phyloP scores from a whole-genome alignment of 805 yeast genomes.

The Candida silvatica region DNA sequence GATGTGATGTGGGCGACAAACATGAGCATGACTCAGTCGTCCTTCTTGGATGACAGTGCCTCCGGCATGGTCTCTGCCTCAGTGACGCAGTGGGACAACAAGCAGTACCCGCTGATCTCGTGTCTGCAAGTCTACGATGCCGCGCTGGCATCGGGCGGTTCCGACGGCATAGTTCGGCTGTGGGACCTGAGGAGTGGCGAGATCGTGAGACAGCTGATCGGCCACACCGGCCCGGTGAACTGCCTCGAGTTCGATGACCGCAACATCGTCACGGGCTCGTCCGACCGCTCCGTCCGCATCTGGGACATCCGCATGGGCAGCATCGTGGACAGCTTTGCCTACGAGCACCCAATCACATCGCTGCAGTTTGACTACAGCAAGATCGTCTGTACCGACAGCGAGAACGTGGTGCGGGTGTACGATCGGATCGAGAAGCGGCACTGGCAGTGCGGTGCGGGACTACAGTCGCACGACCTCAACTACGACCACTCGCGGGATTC shows the following conservation, averaged over 20 bases:
- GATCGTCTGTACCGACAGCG: conserved; percentile 43
- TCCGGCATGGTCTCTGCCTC: neutral
- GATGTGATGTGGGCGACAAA: conserved; percentile 58
- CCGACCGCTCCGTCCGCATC: conserved; percentile 53
- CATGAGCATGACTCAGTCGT: conserved; percentile 16
- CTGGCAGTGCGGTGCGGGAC: conserved; percentile 41
- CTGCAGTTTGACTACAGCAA: conserved; percentile 52
- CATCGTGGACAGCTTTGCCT: conserved; percentile 52
- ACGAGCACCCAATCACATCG: conserved; percentile 44
- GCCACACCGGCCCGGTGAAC: conserved; percentile 65
- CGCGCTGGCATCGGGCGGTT: conserved; percentile 72
- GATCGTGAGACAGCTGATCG: conserved; percentile 49
- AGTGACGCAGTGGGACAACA: conserved; percentile 3
- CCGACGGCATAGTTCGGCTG: conserved; percentile 64
- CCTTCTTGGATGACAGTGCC: conserved; percentile 3
- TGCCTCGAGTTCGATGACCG: conserved; percentile 61
- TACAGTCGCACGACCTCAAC: no score
- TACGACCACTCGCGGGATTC: conserved; percentile 19
- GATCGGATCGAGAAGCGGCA: conserved; percentile 48
- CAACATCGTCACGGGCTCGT: conserved; percentile 53
- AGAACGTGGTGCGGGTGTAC: conserved; percentile 43
- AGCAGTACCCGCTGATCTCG: conserved; percentile 40
- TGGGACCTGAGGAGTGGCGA: conserved; percentile 74
- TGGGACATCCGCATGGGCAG: conserved; percentile 73
- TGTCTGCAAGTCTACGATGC: conserved; percentile 68